Conservation (phyloP, 2,329 filamentous ascomycete genomes). For the Aspergillus glaucus region DNA sequence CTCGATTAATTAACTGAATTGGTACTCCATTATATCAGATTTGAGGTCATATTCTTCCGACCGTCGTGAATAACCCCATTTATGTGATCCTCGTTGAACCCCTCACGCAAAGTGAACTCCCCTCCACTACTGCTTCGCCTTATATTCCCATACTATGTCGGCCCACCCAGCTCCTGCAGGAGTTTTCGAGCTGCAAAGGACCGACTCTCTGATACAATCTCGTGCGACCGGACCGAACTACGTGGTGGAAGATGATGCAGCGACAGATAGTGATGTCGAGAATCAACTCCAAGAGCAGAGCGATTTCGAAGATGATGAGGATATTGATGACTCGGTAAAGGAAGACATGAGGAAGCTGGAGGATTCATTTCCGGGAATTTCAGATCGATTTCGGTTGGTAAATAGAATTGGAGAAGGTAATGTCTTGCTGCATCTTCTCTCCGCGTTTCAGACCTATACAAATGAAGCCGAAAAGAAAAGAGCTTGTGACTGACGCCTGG, state of each 20-base stretch:
- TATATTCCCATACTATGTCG: conserved; percentile 17
- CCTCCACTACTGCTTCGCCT: not conserved
- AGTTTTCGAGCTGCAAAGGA: conserved; percentile 19
- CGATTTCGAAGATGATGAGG: conserved; percentile 18
- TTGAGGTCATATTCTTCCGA: too few species aligned
- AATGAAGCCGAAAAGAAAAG: too few species aligned
- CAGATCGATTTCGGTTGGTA: conserved; percentile 77
- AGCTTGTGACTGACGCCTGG: conserved; percentile 4
- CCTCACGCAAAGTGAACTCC: not conserved
- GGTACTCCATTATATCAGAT: too few species aligned
- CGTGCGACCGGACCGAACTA: conserved; percentile 11
- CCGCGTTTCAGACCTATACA: not conserved
- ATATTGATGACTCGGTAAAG: conserved; percentile 51
- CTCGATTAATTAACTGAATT: not conserved
- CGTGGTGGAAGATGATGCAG: conserved; percentile 8
- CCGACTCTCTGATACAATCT: conserved; percentile 10
- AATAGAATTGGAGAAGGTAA: conserved; percentile 95
- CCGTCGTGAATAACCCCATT: not conserved
- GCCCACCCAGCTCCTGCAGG: conserved; percentile 17
- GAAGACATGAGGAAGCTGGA: conserved; percentile 86
- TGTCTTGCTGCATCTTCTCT: conserved; percentile 2
- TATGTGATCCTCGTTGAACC: not conserved
- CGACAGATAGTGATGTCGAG: conserved; percentile 11
- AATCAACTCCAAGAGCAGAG: conserved; percentile 10
- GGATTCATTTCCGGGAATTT: conserved; percentile 75